phyloP scores from a whole-genome alignment of 1,139 yeast genomes.

The Nakaseomyces kungkrabaensis region DNA sequence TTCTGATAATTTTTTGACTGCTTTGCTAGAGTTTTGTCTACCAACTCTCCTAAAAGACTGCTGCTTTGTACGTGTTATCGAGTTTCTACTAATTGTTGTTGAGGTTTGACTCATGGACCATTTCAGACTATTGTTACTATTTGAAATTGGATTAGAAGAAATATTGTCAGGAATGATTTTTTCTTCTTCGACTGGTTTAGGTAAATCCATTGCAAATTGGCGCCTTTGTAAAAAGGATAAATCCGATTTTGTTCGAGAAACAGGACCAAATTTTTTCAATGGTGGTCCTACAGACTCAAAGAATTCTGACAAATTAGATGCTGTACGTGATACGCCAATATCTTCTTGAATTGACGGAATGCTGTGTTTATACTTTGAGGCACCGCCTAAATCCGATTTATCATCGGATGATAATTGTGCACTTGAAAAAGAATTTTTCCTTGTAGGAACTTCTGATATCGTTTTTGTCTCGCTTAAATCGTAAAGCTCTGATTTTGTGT shows the following conservation, averaged over 20 bases:
- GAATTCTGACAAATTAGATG: slow-evolving; percentile 23
- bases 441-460: background rate
- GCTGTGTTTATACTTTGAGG: background rate
- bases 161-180: background rate
- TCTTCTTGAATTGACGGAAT: background rate
- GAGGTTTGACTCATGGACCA: background rate
- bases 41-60: slow-evolving; percentile 26
- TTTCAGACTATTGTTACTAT: background rate
- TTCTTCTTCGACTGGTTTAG: slow-evolving; percentile 8
- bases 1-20: background rate
- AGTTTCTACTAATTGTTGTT: background rate
- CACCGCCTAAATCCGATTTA: background rate
- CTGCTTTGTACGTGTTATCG: slow-evolving; percentile 3
- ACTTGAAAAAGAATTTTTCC: background rate
- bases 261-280: slow-evolving; percentile 12
- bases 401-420: background rate
- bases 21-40: slow-evolving; percentile 11
- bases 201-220: slow-evolving; percentile 24
- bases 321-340: slow-evolving; percentile 6
- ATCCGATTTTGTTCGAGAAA: slow-evolving; percentile 26
- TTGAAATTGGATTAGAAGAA: background rate
- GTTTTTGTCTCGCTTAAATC: background rate
- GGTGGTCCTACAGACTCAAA: slow-evolving; percentile 15
- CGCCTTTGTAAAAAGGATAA: slow-evolving; percentile 23
- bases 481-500: background rate